Evolutionary conservation across 1,139 yeast species (phyloP).

Genomic region (Pichia sp.): DNA sequence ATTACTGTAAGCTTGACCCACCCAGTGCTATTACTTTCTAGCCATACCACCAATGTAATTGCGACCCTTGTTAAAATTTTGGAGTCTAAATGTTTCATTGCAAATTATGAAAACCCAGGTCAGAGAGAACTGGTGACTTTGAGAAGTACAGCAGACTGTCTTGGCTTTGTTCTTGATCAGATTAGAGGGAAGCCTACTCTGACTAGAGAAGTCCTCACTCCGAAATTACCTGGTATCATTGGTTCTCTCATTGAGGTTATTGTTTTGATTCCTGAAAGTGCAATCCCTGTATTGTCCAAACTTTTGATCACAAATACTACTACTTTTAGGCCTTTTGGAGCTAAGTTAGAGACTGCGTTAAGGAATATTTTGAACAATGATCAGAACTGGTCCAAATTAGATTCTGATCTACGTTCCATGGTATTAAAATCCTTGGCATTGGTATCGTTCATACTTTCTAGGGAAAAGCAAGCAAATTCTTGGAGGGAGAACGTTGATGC

Average conservation of each 20-base stretch:
- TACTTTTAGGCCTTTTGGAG: conserved; percentile 74
- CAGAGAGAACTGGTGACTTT: conserved; percentile 28
- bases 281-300: conserved; percentile 46
- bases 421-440: conserved; percentile 54
- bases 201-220: conserved; percentile 79
- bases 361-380: conserved; percentile 32
- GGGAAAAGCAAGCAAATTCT: conserved; percentile 40
- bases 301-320: conserved; percentile 62
- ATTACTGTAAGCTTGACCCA: conserved; percentile 47
- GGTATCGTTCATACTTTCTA: conserved; percentile 52
- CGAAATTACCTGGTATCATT: conserved; percentile 64
- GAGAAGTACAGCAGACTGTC: conserved; percentile 40
- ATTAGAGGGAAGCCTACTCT: conserved; percentile 80
- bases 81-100: conserved; percentile 45
- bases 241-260: conserved; percentile 48
- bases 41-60: conserved; percentile 57
- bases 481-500: conserved; percentile 35
- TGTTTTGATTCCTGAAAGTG: conserved; percentile 37
- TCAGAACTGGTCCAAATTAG: conserved; percentile 26
- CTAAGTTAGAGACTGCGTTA: conserved; percentile 51
- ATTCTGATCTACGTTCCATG: conserved; percentile 34
- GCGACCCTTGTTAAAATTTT: conserved; percentile 51
- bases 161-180: conserved; percentile 46
- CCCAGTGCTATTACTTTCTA: conserved; percentile 47
- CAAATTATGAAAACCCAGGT: conserved; percentile 34